Base-by-base conservation (phyloP, 2,329 filamentous ascomycete species). In the Gliomastix tumulicola region DNA sequence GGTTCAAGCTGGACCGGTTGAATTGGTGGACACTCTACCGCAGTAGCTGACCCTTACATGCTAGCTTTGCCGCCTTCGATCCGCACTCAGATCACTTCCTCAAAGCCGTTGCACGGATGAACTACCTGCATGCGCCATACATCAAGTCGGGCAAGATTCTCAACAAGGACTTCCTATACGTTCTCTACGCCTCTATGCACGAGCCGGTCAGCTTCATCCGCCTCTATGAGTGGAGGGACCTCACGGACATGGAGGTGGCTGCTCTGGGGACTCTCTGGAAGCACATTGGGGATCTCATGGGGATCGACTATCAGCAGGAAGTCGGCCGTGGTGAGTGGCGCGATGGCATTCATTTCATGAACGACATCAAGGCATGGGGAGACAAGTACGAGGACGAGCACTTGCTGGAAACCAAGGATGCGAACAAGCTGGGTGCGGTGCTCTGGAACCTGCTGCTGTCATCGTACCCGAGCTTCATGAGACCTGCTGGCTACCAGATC, bases 191-290 rank as follows among this genome's bases (percentile, higher is more conserved):
- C 1, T 86, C 86, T 51, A 69, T 83, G 15, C 62, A 71, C 1
- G 79, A 88, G 50, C 82, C 84, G 1, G 56, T 74, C 21, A 64
- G 70, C 12, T 88, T 82, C 66, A 70, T 84, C 21, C 54, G 67
- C 6, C 60, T 61, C 6, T 84, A 78, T 48, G 86, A 90, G 52
- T 90, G 84, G 84, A 73, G 85, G 3, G 27, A 60, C 5, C 54
- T 86, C 17, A 81, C 71, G 13, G 74, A 81, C 1, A 66, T 88
- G 57, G 85, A 89, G 55, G 55, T 65, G 9, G 84, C 80, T 42
- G 83, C 82, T 1, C 57, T 82, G 21, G 79, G 74, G 13, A 78
- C 75, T 1, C 77, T 84, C 49, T 88, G 82, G 83, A 84, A 84
- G 55, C 68, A 68, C 36, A 59, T 86, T 13, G 84, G 83, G 12